Conservation (phyloP, 208 protist species). For the Spironucleus salmonicida region DNA sequence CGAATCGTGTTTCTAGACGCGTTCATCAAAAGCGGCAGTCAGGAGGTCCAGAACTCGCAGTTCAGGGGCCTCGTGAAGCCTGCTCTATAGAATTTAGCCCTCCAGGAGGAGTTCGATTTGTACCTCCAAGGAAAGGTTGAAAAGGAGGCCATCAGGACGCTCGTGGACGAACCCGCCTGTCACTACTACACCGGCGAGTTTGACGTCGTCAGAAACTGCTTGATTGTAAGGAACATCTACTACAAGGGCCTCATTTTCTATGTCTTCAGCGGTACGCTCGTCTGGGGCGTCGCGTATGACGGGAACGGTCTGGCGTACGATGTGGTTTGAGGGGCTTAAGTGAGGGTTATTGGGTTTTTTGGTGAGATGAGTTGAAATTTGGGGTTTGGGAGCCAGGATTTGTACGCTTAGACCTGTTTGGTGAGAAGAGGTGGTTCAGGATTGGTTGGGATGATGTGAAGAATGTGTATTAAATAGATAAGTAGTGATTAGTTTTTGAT, state of each 20-base stretch:
- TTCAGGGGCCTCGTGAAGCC: neutral
- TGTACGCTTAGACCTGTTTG: too few relatives aligned
- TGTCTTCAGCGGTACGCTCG: conserved; percentile 3
- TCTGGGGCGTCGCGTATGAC: conserved; percentile 14
- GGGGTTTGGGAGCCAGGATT: too few relatives aligned
- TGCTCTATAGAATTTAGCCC: neutral
- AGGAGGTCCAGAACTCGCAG: neutral
- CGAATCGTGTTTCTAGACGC: neutral
- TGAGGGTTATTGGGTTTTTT: too few relatives aligned
- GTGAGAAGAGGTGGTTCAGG: too few relatives aligned
- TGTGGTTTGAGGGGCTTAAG: too few relatives aligned
- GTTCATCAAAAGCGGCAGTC: neutral
- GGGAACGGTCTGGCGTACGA: conserved; percentile 1
- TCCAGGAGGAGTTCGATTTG: neutral
- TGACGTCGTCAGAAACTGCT: neutral
- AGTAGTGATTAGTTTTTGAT: too few relatives aligned
- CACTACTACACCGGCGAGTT: neutral
- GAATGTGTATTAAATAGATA: too few relatives aligned
- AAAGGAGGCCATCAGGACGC: neutral
- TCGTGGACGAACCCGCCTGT: neutral
- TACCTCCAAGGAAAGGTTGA: neutral
- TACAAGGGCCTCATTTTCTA: neutral
- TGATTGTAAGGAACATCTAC: neutral
- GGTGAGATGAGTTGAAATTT: too few relatives aligned
- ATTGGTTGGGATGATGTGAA: too few relatives aligned